A percentile compares a stretch with the other conserved stretches of the same genome.
These are phyloP conservation scores for Cytospora paraplurivora DNA, from an alignment of 2,329 filamentous ascomycete species.

Conservation along the genomic window DNA sequence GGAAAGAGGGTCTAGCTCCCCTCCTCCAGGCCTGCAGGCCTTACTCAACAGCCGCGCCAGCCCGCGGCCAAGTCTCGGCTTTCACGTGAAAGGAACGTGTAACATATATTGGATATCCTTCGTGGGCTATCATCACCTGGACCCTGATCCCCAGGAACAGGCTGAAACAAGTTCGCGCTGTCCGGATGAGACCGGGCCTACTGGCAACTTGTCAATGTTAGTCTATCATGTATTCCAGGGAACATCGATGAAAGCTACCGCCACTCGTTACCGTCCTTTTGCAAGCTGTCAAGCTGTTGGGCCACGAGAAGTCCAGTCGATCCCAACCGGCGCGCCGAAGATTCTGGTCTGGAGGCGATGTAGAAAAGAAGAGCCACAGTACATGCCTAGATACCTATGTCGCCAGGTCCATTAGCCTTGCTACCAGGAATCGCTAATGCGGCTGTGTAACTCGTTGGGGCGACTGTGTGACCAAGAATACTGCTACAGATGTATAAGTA, in stretches of 20 bases:
- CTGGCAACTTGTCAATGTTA: too few relatives aligned
- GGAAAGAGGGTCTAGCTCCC: not conserved
- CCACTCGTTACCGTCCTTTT: not conserved
- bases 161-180: not conserved
- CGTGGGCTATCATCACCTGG: constrained; percentile 14
- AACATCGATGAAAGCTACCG: not conserved
- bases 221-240: not conserved
- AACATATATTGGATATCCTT: constrained; percentile 4
- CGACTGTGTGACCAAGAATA: too few relatives aligned
- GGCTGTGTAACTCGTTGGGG: too few relatives aligned
- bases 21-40: not conserved
- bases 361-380: too few relatives aligned
- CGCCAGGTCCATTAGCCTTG: too few relatives aligned
- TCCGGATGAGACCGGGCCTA: not conserved
- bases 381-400: too few relatives aligned
- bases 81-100: not conserved
- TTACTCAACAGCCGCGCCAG: not conserved
- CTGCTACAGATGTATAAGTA: too few relatives aligned
- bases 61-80: not conserved
- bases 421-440: too few relatives aligned
- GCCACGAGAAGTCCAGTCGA: too few relatives aligned
- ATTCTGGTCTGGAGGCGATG: too few relatives aligned
- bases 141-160: constrained; percentile 6
- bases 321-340: too few relatives aligned
- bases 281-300: not conserved